These are phyloP conservation scores for Pleurotus tuber-regium DNA, from an alignment of 768 basidiomycete genomes.

Conservation along the genomic window DNA sequence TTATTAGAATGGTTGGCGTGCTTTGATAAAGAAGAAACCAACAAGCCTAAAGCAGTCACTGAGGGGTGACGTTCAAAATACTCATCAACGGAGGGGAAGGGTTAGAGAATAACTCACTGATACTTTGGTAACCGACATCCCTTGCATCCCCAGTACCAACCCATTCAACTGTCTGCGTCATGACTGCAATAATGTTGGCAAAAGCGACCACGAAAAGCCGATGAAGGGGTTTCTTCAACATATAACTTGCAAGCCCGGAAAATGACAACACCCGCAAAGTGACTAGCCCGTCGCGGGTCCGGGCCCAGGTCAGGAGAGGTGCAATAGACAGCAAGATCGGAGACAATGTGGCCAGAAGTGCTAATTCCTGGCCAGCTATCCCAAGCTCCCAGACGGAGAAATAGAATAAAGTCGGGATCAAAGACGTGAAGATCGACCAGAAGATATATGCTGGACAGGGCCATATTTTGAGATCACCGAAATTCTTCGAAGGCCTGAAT, in stretches of 20 bases:
- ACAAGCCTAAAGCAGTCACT: slow-evolving; percentile 68
- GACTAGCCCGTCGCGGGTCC: slow-evolving; percentile 46
- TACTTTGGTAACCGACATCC: slow-evolving; percentile 44
- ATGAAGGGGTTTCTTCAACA: slow-evolving; percentile 45
- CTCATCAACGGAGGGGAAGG: too few relatives aligned
- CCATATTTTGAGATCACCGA: slow-evolving; percentile 12
- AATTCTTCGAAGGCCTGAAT: slow-evolving; percentile 6
- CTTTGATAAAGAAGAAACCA: slow-evolving; percentile 68
- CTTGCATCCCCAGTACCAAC: slow-evolving; percentile 25
- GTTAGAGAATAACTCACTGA: slow-evolving; percentile 43
- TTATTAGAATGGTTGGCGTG: slow-evolving; percentile 80
- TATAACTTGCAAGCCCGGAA: slow-evolving; percentile 52
- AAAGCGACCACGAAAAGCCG: slow-evolving; percentile 56
- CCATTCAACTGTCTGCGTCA: slow-evolving; percentile 57
- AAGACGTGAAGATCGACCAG: slow-evolving; percentile 80
- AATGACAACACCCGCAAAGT: slow-evolving; percentile 49
- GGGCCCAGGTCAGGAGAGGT: slow-evolving; percentile 41
- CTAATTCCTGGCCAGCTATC: slow-evolving; percentile 77
- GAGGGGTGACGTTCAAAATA: too few relatives aligned
- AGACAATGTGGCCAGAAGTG: slow-evolving; percentile 68
- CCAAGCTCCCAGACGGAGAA: slow-evolving; percentile 92
- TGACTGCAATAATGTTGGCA: slow-evolving; percentile 47
- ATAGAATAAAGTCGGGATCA: slow-evolving; percentile 82
- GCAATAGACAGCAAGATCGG: slow-evolving; percentile 57
- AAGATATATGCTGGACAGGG: slow-evolving; percentile 61